A percentile compares a stretch with the other conserved stretches of the same genome.
phyloP scores from a whole-genome alignment of 768 basidiomycete genomes.

The Gelatoporia subvermispora region DNA sequence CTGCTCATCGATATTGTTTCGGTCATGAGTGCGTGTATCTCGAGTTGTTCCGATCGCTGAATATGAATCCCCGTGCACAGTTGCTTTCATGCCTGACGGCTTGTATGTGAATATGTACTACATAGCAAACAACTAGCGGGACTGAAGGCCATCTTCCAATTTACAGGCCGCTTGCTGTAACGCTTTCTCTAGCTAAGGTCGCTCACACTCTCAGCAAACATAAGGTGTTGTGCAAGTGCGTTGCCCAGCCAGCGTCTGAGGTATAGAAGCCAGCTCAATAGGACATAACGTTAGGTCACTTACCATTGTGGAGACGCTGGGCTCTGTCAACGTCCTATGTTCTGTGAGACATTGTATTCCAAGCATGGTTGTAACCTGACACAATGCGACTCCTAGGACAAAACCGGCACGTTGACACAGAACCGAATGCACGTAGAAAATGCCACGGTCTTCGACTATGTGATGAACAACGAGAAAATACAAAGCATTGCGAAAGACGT shows the following conservation, averaged over 20 bases:
- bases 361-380: too few species aligned
- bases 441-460: conserved; percentile 33
- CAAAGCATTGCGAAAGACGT: too few species aligned
- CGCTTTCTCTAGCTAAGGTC: conserved; percentile 38
- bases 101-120: conserved; percentile 24
- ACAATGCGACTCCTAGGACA: too few species aligned
- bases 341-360: too few species aligned
- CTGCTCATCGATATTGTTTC: conserved; percentile 54
- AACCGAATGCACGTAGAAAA: conserved; percentile 37
- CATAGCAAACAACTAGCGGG: too few species aligned
- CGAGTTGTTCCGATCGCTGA: background rate
- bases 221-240: conserved; percentile 43
- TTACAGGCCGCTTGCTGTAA: conserved; percentile 42
- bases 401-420: conserved; percentile 52
- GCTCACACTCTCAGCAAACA: conserved; percentile 39
- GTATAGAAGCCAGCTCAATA: background rate
- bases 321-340: conserved; percentile 47
- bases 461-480: conserved; percentile 11
- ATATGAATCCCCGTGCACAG: conserved; percentile 14
- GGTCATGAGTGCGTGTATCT: conserved; percentile 22
- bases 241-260: too few species aligned
- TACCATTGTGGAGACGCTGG: conserved; percentile 62
- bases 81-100: conserved; percentile 48
- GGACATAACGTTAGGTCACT: conserved; percentile 23
- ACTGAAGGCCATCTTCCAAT: too few species aligned